Base-by-base conservation (phyloP, 139 green algal genomes). In the Picochlorum sp. region DNA sequence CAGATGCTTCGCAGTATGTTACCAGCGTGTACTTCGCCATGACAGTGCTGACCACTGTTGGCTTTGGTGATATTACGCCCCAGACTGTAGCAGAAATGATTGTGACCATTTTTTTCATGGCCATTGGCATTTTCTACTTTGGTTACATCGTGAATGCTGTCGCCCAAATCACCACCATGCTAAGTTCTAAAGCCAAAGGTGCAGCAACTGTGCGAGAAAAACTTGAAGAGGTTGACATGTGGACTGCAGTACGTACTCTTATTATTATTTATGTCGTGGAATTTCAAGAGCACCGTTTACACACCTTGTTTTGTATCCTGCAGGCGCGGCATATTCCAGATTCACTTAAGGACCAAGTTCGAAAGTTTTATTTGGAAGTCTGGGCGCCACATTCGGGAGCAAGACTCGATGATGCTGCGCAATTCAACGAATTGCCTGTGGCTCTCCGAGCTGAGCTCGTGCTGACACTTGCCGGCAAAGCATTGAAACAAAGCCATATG, bases 11-110 rank as follows among this genome's bases (percentile, higher is more conserved):
- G 16, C 28, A 24, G 25, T 61, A 51, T 35, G n/a, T 61, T 13
- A 35, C 32, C 20, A 25, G 26, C 5, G 14, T 61, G 13, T 65
- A 65, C 1, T 65, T 59, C 16, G 22, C 40, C 13, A 29, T 65
- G 32, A 57, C 58, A 22, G 30, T 37, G 4, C 18, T 65, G 2
- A 59, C 58, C 6, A 65, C 58, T 13, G 58, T 65, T 45, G 58
- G 58, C 29, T 65, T 57, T 20, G 58, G 58, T 33, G 58, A 65
- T 55, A 59, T 65, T 0, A 50, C 43, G 7, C 20, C 58, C 22
- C 7, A 25, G 22, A 65, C 43, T 26, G 14, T 20, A 41, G 22
- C 43, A 30, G 58, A 65, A 5, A 58, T 45, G 20, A 40, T 30
- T 40, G 20, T 65, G 29, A 24, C 30, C 5, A 20, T 12, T 12